phyloP scores from a whole-genome alignment of 306 rosid genomes.

The Notholithocarpus densiflorus region DNA sequence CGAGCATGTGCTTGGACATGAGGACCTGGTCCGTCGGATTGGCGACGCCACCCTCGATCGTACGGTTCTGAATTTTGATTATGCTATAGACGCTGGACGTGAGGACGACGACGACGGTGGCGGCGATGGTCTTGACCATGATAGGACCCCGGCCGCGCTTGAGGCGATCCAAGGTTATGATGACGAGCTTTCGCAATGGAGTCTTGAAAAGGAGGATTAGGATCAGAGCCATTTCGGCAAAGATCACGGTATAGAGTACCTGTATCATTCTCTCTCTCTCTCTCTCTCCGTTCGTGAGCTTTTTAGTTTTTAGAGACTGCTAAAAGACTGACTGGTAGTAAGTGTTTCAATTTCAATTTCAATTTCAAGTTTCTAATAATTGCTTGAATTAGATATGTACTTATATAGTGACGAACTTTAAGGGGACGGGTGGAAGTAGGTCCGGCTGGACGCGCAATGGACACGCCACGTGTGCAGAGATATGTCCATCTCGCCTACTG shows the following conservation, averaged over 20 bases:
- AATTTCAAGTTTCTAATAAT: too few relatives aligned
- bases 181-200: slow-evolving; percentile 82
- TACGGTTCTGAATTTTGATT: slow-evolving; percentile 56
- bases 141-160: slow-evolving; percentile 91
- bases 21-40: slow-evolving; percentile 94
- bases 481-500: too few relatives aligned
- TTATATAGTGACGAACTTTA: too few relatives aligned
- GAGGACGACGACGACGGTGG: slow-evolving; percentile 60
- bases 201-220: slow-evolving; percentile 64
- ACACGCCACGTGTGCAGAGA: too few relatives aligned
- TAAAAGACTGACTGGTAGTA: background rate
- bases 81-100: slow-evolving; percentile 59
- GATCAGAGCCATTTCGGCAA: slow-evolving; percentile 55
- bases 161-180: slow-evolving; percentile 60
- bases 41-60: slow-evolving; percentile 51
- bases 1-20: slow-evolving; percentile 75
- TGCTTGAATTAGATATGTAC: too few relatives aligned
- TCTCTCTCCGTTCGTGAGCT: background rate
- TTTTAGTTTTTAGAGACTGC: too few relatives aligned
- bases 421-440: too few relatives aligned
- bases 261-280: slow-evolving; percentile 51
- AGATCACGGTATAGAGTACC: slow-evolving; percentile 62
- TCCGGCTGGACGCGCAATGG: too few relatives aligned
- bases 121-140: slow-evolving; percentile 62
- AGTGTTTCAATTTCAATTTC: too few relatives aligned